A percentile compares a stretch with the other conserved stretches of the same genome.
These are phyloP conservation scores for Aspergillus sp. DNA, from an alignment of 2,329 filamentous ascomycete genomes.

Conservation along the genomic window DNA sequence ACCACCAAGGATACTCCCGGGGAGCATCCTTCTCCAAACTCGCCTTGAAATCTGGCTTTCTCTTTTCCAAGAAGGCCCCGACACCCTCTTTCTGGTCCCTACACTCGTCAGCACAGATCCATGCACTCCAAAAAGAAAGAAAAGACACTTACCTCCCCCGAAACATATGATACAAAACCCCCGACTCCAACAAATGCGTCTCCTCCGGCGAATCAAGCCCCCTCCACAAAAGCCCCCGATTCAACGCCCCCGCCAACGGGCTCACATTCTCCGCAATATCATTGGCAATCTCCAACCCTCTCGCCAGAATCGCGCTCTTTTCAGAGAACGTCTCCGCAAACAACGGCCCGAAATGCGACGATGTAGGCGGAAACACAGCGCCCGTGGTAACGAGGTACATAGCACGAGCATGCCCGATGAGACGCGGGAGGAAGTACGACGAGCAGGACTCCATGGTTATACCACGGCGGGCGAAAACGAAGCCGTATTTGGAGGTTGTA, in stretches of 20 bases:
- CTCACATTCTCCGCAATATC: conserved; percentile 63
- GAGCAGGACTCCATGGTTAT: conserved; percentile 66
- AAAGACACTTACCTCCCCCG: conserved; percentile 19
- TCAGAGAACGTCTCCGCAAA: conserved; percentile 60
- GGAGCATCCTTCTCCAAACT: conserved; percentile 56
- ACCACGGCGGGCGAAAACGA: conserved; percentile 65
- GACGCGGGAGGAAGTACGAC: conserved; percentile 63
- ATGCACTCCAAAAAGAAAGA: background rate
- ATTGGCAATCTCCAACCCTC: conserved; percentile 59
- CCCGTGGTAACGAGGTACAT: conserved; percentile 54
- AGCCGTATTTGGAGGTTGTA: conserved; percentile 59
- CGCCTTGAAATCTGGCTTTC: conserved; percentile 55
- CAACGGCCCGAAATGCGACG: conserved; percentile 46
- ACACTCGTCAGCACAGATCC: conserved; percentile 5
- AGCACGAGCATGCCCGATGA: conserved; percentile 49
- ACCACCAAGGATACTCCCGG: conserved; percentile 62
- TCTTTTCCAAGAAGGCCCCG: conserved; percentile 62
- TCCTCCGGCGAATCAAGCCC: conserved; percentile 54
- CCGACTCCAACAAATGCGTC: conserved; percentile 60
- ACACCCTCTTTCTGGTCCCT: conserved; percentile 64
- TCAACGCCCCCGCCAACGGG: conserved; percentile 56
- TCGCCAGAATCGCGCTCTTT: conserved; percentile 54
- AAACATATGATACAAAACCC: conserved; percentile 35
- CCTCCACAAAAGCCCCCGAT: conserved; percentile 64
- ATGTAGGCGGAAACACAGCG: conserved; percentile 46